These are phyloP conservation scores for Saccharomyces hybrid DNA, from an alignment of 1,139 yeast genomes.

Conservation along the genomic window DNA sequence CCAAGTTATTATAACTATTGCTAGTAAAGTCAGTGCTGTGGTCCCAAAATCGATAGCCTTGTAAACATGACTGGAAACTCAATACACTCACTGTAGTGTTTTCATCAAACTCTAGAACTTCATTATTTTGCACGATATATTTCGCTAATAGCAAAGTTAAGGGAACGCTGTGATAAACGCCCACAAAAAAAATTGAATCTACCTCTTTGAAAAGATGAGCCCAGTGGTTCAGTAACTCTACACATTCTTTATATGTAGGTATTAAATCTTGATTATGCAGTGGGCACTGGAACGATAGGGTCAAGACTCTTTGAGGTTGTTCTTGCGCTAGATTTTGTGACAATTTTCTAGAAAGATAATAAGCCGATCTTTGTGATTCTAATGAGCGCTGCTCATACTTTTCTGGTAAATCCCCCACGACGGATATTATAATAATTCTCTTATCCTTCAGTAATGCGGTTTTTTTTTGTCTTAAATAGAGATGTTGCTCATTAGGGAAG, in stretches of 20 bases:
- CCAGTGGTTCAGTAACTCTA: slow-evolving; percentile 22
- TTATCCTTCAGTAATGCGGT: slow-evolving; percentile 12
- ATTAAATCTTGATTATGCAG: slow-evolving; percentile 18
- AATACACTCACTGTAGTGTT: slow-evolving; percentile 22
- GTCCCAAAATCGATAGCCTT: slow-evolving; percentile 32
- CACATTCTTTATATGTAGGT: slow-evolving; percentile 19
- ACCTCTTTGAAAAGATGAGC: slow-evolving; percentile 19
- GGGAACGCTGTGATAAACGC: slow-evolving; percentile 31
- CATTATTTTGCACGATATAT: slow-evolving; percentile 15
- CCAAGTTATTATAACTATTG: not conserved
- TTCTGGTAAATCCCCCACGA: slow-evolving; percentile 30
- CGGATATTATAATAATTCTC: slow-evolving; percentile 23
- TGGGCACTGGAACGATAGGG: slow-evolving; percentile 27
- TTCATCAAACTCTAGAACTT: slow-evolving; percentile 11
- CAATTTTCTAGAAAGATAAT: slow-evolving; percentile 21
- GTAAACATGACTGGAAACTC: slow-evolving; percentile 27
- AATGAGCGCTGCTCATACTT: slow-evolving; percentile 26
- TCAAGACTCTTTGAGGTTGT: slow-evolving; percentile 12
- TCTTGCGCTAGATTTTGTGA: slow-evolving; percentile 19
- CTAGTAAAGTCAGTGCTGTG: slow-evolving; percentile 22
- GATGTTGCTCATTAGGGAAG: slow-evolving; percentile 27
- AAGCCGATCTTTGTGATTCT: slow-evolving; percentile 24
- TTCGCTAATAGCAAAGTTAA: slow-evolving; percentile 19
- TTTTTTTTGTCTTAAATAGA: slow-evolving; percentile 20
- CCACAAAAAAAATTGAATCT: slow-evolving; percentile 23